Evolutionary conservation across 805 yeast genomes (phyloP), one percentile per base, ranked within the genome.

Genomic region (Candida maris): DNA sequence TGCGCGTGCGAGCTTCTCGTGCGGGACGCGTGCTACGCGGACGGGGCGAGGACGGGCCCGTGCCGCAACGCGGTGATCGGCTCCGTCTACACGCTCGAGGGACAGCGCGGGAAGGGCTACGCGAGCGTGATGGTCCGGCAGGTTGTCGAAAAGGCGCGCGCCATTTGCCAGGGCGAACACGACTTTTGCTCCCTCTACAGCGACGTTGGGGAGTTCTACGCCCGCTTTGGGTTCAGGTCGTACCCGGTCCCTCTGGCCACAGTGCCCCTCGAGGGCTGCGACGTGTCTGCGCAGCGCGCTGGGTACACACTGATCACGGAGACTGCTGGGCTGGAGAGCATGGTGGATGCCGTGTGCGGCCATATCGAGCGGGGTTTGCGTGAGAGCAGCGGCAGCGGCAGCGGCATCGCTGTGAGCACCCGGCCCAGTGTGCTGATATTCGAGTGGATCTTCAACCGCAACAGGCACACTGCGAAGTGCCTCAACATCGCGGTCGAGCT

Each of bases 161-260:
- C 42, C 2, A 10, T 46, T 6, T 54, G 52, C 7, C 15, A 23
- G 39, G 70, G 61, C 17, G 42, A 57, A 3, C 30, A 56, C 21
- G 56, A 56, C 19, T 56, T 66, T 21, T 56, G 69, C 24, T 64
- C 66, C 27, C 67, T 86, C 34, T 85, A 85, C 68, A 81, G 91
- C 43, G 93, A 81, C 32, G 76, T 84, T 15, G 91, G 84, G 12
- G 71, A 68, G 21, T 85, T 71, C 47, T 87, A 87, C 56, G 62
- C 67, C 24, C 63, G 67, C 44, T 75, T 81, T 45, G 95, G 89
- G 0, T 83, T 73, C 52, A 61, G 54, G 19, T 44, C 48, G 25
- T 36, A 38, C 24, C 44, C 43, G 28, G 48, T 50, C 10, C 53
- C 57, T 5, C 21, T 49, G 4, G 40, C 50, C 13, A 33, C 41